Evolutionary conservation across 1,139 yeast genomes (phyloP).

Genomic region (Arxiozyma telluris): DNA sequence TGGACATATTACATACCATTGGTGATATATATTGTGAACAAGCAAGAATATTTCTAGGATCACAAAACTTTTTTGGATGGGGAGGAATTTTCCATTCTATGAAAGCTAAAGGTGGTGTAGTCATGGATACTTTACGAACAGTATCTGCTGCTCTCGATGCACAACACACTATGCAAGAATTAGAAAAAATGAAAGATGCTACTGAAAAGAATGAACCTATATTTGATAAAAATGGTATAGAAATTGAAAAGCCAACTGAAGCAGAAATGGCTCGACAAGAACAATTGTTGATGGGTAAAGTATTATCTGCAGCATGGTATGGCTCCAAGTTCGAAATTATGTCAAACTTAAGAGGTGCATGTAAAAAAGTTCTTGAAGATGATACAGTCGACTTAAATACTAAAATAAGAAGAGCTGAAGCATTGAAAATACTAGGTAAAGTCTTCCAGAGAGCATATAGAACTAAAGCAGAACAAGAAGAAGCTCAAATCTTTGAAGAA

Average conservation of each 20-base stretch:
- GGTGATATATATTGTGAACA: constrained; percentile 57
- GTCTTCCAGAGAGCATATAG: constrained; percentile 48
- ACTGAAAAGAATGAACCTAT: constrained; percentile 57
- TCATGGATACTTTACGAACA: constrained; percentile 80
- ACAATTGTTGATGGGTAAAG: constrained; percentile 60
- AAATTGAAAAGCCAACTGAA: constrained; percentile 40
- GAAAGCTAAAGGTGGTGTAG: constrained; percentile 79
- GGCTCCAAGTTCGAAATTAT: constrained; percentile 66
- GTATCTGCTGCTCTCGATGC: constrained; percentile 85
- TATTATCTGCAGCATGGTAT: constrained; percentile 72
- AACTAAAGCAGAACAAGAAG: constrained; percentile 61
- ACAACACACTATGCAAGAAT: constrained; percentile 77
- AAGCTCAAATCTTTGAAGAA: constrained; percentile 65
- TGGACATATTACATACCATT: constrained; percentile 61
- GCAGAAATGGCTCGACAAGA: constrained; percentile 53
- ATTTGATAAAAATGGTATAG: constrained; percentile 57
- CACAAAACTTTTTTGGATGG: constrained; percentile 71
- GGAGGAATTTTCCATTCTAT: constrained; percentile 79
- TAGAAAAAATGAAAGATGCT: constrained; percentile 36
- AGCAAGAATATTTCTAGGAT: constrained; percentile 49
- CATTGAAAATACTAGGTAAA: constrained; percentile 48
- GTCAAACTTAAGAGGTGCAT: constrained; percentile 54
- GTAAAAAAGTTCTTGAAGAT: constrained; percentile 50
- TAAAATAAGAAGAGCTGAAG: constrained; percentile 49
- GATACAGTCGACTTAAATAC: constrained; percentile 42